Percentiles rank a stretch among this genome's conserved stretches.
These are phyloP conservation scores for Cucumis melo DNA, from an alignment of 306 rosid genomes.

Conservation along the genomic window DNA sequence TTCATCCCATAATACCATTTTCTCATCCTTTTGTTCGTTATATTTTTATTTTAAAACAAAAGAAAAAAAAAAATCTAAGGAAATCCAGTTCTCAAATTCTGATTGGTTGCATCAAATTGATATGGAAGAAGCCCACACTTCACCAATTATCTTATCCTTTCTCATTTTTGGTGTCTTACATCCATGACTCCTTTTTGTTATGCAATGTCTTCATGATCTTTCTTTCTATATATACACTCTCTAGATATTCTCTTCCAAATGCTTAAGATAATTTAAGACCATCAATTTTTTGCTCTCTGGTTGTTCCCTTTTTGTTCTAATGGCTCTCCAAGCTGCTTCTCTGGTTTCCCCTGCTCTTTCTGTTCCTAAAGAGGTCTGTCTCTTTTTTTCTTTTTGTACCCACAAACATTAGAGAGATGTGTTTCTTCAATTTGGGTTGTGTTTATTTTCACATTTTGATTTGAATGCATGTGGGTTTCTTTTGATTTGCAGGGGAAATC, in stretches of 20 bases:
- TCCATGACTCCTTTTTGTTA: neutral
- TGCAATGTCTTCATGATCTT: neutral
- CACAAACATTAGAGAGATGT: neutral
- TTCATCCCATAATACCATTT: constrained; percentile 17
- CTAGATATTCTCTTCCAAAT: neutral
- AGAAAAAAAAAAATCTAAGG: constrained; percentile 11
- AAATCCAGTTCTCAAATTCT: constrained; percentile 27
- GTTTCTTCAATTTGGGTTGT: constrained; percentile 3
- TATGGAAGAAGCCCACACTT: constrained; percentile 28
- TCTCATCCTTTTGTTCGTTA: constrained; percentile 4
- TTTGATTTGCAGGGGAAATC: constrained; percentile 45
- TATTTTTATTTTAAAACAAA: neutral
- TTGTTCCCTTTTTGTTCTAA: neutral
- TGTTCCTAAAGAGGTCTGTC: constrained; percentile 34
- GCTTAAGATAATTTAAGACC: neutral
- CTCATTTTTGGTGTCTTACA: constrained; percentile 4
- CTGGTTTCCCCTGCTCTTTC: constrained; percentile 41
- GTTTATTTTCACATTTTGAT: neutral
- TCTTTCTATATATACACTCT: constrained; percentile 5
- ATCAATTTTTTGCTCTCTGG: neutral
- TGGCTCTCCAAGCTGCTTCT: constrained; percentile 50
- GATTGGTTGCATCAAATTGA: constrained; percentile 29
- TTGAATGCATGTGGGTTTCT: constrained; percentile 1
- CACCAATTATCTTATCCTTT: constrained; percentile 37
- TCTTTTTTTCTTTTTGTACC: neutral